phyloP scores from a whole-genome alignment of 163 green algal genomes.

The Smithsoniella earleae region DNA sequence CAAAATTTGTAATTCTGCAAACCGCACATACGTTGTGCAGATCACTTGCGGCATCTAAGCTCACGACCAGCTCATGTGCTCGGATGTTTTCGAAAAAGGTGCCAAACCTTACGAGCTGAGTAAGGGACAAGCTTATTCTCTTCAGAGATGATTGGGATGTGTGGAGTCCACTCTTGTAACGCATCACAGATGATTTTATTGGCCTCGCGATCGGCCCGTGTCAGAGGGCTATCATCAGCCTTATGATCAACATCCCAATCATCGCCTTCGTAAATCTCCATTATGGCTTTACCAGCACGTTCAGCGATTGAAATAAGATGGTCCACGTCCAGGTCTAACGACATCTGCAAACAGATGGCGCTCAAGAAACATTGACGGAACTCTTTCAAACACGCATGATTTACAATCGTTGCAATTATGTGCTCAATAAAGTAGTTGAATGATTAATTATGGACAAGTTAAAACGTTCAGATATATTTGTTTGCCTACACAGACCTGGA shows the following conservation, averaged over 20 bases:
- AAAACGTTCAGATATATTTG: not conserved
- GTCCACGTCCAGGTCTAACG: slow-evolving; percentile 37
- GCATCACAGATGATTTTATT: slow-evolving; percentile 70
- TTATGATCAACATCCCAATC: slow-evolving; percentile 60
- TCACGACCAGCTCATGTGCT: too few species aligned
- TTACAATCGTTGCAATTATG: too few species aligned
- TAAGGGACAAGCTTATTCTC: slow-evolving; percentile 53
- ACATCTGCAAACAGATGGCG: not conserved
- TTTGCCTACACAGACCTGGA: not conserved
- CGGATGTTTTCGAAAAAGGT: slow-evolving; percentile 29
- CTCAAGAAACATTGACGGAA: not conserved
- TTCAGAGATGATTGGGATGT: slow-evolving; percentile 73
- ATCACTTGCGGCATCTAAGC: too few species aligned
- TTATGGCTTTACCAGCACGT: slow-evolving; percentile 55
- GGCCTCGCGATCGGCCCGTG: slow-evolving; percentile 58
- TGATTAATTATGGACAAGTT: not conserved
- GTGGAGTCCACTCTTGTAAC: slow-evolving; percentile 42
- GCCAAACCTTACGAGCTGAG: slow-evolving; percentile 40
- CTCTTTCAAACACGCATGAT: too few species aligned
- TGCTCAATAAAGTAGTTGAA: not conserved
- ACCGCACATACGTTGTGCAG: too few species aligned
- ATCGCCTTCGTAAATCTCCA: slow-evolving; percentile 63
- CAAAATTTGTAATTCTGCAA: slow-evolving; percentile 60
- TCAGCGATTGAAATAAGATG: slow-evolving; percentile 53
- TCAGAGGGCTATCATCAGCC: slow-evolving; percentile 64